Conservation (phyloP, 1,284 basidiomycete genomes). For the Ceratobasidium papillatum region DNA sequence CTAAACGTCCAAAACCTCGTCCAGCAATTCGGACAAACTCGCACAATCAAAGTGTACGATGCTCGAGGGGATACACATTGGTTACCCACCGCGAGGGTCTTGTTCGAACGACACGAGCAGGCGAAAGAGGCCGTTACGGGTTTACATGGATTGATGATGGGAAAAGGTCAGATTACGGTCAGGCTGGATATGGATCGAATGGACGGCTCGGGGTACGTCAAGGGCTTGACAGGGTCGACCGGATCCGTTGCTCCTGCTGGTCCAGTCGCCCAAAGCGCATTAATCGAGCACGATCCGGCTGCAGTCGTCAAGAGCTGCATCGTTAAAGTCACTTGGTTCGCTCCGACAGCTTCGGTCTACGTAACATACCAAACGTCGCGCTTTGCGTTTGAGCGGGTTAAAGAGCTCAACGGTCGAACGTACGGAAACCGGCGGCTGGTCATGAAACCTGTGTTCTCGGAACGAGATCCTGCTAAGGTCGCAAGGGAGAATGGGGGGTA, state of each 20-base stretch:
- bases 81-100: slow-evolving; percentile 7
- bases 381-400: slow-evolving; percentile 9
- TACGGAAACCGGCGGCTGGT: slow-evolving; percentile 17
- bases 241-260: neutral
- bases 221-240: neutral
- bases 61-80: slow-evolving; percentile 5
- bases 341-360: slow-evolving; percentile 24
- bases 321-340: slow-evolving; percentile 40
- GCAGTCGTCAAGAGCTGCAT: slow-evolving; percentile 15
- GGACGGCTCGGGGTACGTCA: neutral
- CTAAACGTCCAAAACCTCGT: neutral
- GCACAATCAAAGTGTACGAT: slow-evolving; percentile 9
- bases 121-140: neutral
- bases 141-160: neutral
- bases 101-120: slow-evolving; percentile 24
- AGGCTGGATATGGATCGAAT: slow-evolving; percentile 1
- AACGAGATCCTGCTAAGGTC: slow-evolving; percentile 6
- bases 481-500: slow-evolving; percentile 26
- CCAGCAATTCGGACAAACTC: neutral
- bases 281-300: slow-evolving; percentile 10
- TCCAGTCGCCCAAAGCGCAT: neutral
- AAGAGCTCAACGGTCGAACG: slow-evolving; percentile 21
- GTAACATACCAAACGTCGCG: neutral
- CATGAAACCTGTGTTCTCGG: slow-evolving; percentile 14
- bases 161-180: neutral